Conservation (phyloP, 192 early-diverging fungal genomes). For the Pilaira anomala region DNA sequence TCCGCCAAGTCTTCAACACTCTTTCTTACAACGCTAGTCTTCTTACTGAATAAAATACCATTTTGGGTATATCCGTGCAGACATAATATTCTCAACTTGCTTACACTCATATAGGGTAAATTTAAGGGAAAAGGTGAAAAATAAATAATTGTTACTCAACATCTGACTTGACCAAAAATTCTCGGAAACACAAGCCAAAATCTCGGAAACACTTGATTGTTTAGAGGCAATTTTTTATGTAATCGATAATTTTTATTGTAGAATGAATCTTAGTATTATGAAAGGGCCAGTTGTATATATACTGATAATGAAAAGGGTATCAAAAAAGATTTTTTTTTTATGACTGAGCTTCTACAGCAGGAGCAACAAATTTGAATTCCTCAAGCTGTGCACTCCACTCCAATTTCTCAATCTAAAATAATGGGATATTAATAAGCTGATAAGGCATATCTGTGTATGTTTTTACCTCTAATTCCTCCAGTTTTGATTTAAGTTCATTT, state of each 20-base stretch:
- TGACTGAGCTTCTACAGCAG: too few relatives aligned
- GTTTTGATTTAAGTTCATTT: neutral
- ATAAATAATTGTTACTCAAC: too few relatives aligned
- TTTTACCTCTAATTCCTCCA: conserved; percentile 11
- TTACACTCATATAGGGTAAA: neutral
- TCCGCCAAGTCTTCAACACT: conserved; percentile 44
- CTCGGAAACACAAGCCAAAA: too few relatives aligned
- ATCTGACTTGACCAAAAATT: too few relatives aligned
- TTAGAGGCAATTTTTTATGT: too few relatives aligned
- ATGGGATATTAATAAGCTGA: neutral
- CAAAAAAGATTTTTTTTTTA: too few relatives aligned
- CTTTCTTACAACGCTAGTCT: conserved; percentile 42
- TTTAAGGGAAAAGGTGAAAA: too few relatives aligned
- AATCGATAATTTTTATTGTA: too few relatives aligned
- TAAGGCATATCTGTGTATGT: neutral
- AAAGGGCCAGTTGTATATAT: too few relatives aligned
- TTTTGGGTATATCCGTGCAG: conserved; percentile 53
- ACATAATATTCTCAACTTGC: conserved; percentile 43
- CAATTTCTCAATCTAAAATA: conserved; percentile 7
- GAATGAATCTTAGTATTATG: too few relatives aligned
- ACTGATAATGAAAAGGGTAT: too few relatives aligned
- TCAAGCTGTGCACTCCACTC: conserved; percentile 15
- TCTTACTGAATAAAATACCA: conserved; percentile 43
- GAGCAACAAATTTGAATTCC: neutral
- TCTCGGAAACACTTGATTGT: too few relatives aligned